Evolutionary conservation across 192 early-diverging fungal genomes (phyloP).

Genomic region (Phlyctochytrium planicorne): DNA sequence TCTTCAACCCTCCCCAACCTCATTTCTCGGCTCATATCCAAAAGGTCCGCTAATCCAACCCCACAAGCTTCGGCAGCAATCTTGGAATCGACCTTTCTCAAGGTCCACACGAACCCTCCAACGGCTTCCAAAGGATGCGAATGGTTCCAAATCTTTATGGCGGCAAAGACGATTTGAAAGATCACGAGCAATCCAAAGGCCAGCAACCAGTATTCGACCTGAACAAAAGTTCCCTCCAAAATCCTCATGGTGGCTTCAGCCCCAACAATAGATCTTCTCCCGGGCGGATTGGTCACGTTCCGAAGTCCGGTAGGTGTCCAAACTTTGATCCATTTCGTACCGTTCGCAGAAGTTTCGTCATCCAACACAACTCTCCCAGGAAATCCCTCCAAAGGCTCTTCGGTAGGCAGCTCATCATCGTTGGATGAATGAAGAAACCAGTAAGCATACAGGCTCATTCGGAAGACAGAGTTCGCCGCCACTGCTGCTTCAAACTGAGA

Average conservation of each 20-base stretch:
- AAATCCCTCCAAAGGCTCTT: background rate
- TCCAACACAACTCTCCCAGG: background rate
- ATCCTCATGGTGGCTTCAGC: background rate
- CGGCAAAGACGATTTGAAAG: background rate
- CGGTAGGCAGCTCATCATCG: background rate
- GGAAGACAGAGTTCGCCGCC: background rate
- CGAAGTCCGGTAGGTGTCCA: background rate
- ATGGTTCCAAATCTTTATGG: background rate
- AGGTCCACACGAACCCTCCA: background rate
- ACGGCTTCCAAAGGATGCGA: background rate
- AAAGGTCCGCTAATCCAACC: background rate
- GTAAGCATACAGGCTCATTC: background rate
- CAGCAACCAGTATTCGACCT: background rate
- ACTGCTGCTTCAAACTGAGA: background rate
- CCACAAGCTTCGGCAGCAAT: background rate
- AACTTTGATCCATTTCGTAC: background rate
- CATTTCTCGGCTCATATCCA: background rate
- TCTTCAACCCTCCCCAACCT: background rate
- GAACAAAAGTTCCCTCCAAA: background rate
- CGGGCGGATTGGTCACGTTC: background rate
- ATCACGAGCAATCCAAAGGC: background rate
- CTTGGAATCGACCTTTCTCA: background rate
- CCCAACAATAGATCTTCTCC: background rate
- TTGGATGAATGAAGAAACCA: background rate
- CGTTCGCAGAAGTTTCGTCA: background rate